Evolutionary conservation across 1,284 basidiomycete genomes (phyloP).

Genomic region (Leccinum fallax): DNA sequence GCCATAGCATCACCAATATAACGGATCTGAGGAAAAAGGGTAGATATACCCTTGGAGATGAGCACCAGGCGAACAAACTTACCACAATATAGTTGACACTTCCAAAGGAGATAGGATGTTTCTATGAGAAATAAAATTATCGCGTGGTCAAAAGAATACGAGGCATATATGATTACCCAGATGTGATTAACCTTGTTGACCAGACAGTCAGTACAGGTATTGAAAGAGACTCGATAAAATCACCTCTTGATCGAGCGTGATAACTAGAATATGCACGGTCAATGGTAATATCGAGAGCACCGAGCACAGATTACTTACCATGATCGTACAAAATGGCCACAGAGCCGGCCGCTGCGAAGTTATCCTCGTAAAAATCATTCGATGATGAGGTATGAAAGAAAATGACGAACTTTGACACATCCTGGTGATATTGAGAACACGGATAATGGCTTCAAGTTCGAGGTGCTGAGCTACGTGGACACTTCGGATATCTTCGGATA

Average conservation of each 20-base stretch:
- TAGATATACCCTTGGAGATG: neutral
- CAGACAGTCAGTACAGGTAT: neutral
- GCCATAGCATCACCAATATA: neutral
- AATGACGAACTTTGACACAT: slow-evolving; percentile 1
- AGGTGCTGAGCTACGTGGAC: neutral
- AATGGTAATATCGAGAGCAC: neutral
- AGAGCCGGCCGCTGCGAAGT: neutral
- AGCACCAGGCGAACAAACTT: neutral
- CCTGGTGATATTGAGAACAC: neutral
- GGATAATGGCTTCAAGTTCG: neutral
- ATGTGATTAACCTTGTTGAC: slow-evolving; percentile 16
- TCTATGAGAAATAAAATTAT: neutral
- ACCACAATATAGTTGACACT: neutral
- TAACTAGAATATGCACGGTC: neutral
- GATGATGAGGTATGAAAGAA: neutral
- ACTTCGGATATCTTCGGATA: neutral
- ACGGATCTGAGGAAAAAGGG: neutral
- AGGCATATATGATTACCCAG: slow-evolving; percentile 5
- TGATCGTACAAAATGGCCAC: slow-evolving; percentile 13
- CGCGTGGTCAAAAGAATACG: neutral
- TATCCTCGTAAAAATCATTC: neutral
- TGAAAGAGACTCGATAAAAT: neutral
- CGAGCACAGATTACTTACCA: neutral
- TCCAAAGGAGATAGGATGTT: neutral
- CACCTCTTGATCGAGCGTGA: slow-evolving; percentile 18